Conservation (phyloP, 257 asterid genomes). For the Penstemon barbatus region DNA sequence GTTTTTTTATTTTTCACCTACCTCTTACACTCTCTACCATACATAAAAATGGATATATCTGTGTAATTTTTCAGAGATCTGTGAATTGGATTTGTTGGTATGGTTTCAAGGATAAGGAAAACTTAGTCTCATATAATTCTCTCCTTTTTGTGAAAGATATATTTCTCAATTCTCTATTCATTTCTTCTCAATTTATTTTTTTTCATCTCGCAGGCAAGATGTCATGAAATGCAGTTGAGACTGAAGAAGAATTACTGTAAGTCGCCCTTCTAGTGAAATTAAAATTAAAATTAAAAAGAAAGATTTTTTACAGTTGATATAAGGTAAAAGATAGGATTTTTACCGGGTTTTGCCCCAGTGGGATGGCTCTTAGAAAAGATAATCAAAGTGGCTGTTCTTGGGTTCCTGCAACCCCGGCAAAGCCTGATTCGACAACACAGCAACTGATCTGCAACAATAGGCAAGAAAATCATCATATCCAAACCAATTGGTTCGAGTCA, state of each 20-base stretch:
- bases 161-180: neutral
- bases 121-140: neutral
- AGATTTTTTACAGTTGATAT: too few relatives aligned
- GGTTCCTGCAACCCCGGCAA: conserved; percentile 71
- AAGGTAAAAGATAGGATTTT: conserved; percentile 28
- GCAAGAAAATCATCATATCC: conserved; percentile 23
- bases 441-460: conserved; percentile 42
- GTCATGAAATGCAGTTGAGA: conserved; percentile 28
- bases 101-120: conserved; percentile 18
- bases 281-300: neutral
- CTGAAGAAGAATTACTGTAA: conserved; percentile 13
- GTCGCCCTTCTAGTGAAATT: neutral
- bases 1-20: neutral
- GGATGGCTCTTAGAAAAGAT: conserved; percentile 52
- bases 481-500: too few relatives aligned
- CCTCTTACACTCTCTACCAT: conserved; percentile 6
- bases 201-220: conserved; percentile 15
- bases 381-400: conserved; percentile 41
- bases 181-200: neutral
- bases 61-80: conserved; percentile 34
- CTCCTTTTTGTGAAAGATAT: neutral
- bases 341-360: conserved; percentile 33
- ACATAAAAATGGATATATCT: conserved; percentile 6
- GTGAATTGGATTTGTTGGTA: conserved; percentile 21
- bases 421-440: conserved; percentile 38